Evolutionary conservation across 2,329 filamentous ascomycete species (phyloP).

Genomic region (Diatrype stigma): DNA sequence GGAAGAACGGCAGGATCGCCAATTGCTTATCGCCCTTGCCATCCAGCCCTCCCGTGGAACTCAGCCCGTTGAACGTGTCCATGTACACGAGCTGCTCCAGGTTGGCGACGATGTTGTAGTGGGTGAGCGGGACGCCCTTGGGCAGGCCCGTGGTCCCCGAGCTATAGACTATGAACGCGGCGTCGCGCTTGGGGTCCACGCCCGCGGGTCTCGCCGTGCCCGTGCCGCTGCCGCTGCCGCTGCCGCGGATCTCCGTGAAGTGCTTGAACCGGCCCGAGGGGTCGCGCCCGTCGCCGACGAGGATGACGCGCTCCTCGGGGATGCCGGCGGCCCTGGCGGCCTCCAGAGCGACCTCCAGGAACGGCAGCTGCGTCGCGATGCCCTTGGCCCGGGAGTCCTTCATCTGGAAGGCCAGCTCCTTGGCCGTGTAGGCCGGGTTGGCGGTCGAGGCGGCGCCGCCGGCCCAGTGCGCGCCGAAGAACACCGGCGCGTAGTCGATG

Average conservation of each 20-base stretch:
- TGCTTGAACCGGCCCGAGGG: constrained; percentile 59
- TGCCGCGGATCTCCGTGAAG: constrained; percentile 66
- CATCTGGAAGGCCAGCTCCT: constrained; percentile 82
- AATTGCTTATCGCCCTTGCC: constrained; percentile 68
- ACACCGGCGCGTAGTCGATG: constrained; percentile 75
- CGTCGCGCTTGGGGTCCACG: constrained; percentile 66
- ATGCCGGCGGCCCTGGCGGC: constrained; percentile 71
- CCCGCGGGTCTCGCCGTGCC: constrained; percentile 47
- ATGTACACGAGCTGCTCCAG: constrained; percentile 49
- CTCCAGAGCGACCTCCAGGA: constrained; percentile 59
- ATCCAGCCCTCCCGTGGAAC: constrained; percentile 50
- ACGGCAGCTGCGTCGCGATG: constrained; percentile 67
- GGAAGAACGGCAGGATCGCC: constrained; percentile 83
- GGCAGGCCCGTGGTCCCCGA: constrained; percentile 87
- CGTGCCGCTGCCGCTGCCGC: constrained; percentile 45
- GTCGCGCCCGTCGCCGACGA: constrained; percentile 69
- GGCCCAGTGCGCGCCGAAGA: constrained; percentile 78
- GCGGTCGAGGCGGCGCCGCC: constrained; percentile 80
- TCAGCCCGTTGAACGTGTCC: constrained; percentile 53
- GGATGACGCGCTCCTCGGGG: constrained; percentile 64
- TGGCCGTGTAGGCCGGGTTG: constrained; percentile 80
- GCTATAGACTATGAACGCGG: constrained; percentile 83
- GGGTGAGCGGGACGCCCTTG: constrained; percentile 85
- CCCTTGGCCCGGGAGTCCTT: constrained; percentile 71
- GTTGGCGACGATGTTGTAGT: constrained; percentile 79